Base-by-base conservation (phyloP, 2,329 filamentous ascomycete genomes). In the Rhynchosporium agropyri region DNA sequence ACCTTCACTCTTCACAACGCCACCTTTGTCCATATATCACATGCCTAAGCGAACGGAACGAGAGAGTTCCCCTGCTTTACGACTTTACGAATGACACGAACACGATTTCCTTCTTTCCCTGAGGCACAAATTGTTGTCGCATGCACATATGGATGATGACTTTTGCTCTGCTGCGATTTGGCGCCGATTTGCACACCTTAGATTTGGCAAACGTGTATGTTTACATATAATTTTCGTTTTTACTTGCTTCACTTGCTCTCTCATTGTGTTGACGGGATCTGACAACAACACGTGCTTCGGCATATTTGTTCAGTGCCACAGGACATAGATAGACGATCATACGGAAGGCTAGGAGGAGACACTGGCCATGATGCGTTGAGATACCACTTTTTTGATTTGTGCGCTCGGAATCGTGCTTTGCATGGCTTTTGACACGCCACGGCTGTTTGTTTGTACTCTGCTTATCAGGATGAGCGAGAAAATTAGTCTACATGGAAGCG, bases 11-110 rank as follows among this genome's bases (percentile, higher is more conserved):
- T 45, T n/a, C 15, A 15, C 15, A 12, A 45, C 13, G n/a, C 42
- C n/a, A 45, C 13, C 15, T 15, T 45, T 45, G 13, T 45, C 42
- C 3, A 45, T 45, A n/a, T 13, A 33, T 28, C 31, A 7, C 13
- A 6, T 36, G 3, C 15, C 13, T 53, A 2, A 29, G 15, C 28
- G 15, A 13, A 54, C 43, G 3, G 20, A 46, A 54, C 43, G 3
- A 26, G 26, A 8, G 20, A 28, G 15, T 15, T 20, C 43, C 20
- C 9, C 31, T 12, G n/a, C 38, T 36, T 45, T 20, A 46, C 54
- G 43, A 57, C 26, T 31, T 57, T n/a, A 54, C 33, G 50, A 54
- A 40, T 42, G 33, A 42, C 36, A 36, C 20, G 43, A 46, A 46
- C 43, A n/a, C 43, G n/a, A 46, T 6, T 28, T 8, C 13, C 1